These are phyloP conservation scores for Ormosia emarginata DNA, from an alignment of 306 rosid species.

Conservation along the genomic window DNA sequence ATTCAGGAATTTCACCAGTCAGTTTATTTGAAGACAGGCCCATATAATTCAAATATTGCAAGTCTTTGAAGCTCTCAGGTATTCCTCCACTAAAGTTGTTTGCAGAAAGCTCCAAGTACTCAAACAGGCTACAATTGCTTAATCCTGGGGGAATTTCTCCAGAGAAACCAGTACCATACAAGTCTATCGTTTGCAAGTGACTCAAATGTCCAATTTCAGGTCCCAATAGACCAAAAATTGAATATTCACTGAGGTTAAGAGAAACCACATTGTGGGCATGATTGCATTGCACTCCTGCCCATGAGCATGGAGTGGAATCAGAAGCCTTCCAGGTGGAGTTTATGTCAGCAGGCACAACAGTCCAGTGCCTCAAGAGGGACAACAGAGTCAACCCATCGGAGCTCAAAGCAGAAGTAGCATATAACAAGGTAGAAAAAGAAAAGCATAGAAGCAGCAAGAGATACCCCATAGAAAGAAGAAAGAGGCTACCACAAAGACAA, in stretches of 20 bases:
- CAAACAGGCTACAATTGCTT: constrained; percentile 42
- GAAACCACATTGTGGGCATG: constrained; percentile 34
- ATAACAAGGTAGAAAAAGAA: constrained; percentile 19
- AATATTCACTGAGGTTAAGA: constrained; percentile 43
- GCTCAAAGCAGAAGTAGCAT: constrained; percentile 37
- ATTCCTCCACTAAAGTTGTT: constrained; percentile 51
- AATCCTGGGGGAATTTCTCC: constrained; percentile 13
- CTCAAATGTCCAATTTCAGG: constrained; percentile 40
- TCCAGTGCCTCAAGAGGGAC: constrained; percentile 53
- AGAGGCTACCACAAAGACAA: not conserved
- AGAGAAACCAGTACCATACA: not conserved
- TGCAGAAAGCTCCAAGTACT: constrained; percentile 35
- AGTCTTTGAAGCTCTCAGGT: constrained; percentile 33
- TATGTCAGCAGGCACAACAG: constrained; percentile 34
- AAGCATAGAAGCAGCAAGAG: constrained; percentile 32
- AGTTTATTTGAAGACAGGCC: constrained; percentile 29
- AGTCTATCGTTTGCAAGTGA: constrained; percentile 22
- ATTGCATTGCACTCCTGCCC: constrained; percentile 69
- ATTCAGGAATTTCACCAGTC: constrained; percentile 47
- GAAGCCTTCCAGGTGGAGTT: constrained; percentile 59
- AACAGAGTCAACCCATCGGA: constrained; percentile 56
- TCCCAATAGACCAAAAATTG: constrained; percentile 60
- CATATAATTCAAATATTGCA: constrained; percentile 21
- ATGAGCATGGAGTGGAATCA: constrained; percentile 72
- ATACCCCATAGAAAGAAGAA: not conserved